A percentile compares a stretch with the other conserved stretches of the same genome.
Conservation (phyloP, 345 rosid genomes). For the Triadica sebifera region DNA sequence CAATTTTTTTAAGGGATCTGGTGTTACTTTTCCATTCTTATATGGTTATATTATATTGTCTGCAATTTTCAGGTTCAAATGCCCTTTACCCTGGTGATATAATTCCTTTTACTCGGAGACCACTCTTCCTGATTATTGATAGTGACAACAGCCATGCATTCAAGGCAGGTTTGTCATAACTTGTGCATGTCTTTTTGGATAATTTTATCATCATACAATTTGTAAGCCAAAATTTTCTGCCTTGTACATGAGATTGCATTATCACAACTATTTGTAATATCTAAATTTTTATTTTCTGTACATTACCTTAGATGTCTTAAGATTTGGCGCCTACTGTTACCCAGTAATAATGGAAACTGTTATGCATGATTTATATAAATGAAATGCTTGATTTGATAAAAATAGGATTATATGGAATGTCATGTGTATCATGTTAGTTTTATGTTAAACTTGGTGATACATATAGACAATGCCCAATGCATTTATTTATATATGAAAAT, state of each 20-base stretch:
- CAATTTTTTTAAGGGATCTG: background rate
- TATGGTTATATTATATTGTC: slow-evolving; percentile 5
- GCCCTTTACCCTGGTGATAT: slow-evolving; percentile 87
- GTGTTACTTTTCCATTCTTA: background rate
- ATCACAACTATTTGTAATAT: background rate
- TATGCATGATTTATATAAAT: background rate
- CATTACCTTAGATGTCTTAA: slow-evolving; percentile 1
- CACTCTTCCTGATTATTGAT: slow-evolving; percentile 89
- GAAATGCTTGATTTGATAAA: background rate
- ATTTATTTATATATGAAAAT: slow-evolving; percentile 1
- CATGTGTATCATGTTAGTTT: background rate
- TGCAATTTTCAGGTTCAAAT: slow-evolving; percentile 56
- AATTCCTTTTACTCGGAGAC: slow-evolving; percentile 90
- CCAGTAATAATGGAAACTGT: background rate
- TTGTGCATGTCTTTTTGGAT: no score
- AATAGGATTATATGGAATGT: background rate
- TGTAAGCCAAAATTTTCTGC: background rate
- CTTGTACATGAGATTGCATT: background rate
- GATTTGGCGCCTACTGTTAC: background rate
- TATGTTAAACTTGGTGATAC: background rate
- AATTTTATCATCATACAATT: background rate
- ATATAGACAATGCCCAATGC: background rate
- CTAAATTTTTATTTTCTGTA: background rate
- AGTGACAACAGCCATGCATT: slow-evolving; percentile 98
- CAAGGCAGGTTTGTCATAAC: slow-evolving; percentile 99